Percentiles rank a stretch among this genome's conserved stretches.
These are phyloP conservation scores for Barbarea vulgaris DNA, from an alignment of 345 rosid genomes.

Conservation along the genomic window DNA sequence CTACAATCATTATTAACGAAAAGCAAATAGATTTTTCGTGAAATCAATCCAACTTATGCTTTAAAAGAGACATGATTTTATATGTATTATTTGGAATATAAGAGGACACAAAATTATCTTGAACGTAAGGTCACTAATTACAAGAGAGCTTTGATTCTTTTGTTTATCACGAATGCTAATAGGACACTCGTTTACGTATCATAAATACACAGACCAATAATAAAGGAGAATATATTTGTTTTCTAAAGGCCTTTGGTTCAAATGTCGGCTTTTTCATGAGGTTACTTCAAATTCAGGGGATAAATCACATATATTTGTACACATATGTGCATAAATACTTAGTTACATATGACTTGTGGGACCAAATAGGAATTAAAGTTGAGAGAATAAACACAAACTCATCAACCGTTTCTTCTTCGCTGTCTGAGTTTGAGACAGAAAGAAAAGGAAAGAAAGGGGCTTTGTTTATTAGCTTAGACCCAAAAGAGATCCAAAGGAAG, in stretches of 20 bases:
- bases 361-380: constrained; percentile 30
- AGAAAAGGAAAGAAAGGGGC: constrained; percentile 19
- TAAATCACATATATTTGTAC: neutral
- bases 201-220: neutral
- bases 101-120: neutral
- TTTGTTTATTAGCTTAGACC: constrained; percentile 43
- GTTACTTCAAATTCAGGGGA: neutral
- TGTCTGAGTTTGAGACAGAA: constrained; percentile 31
- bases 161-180: constrained; percentile 2
- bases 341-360: constrained; percentile 36
- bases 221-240: neutral
- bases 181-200: neutral
- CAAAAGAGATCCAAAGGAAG: constrained; percentile 38
- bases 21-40: constrained; percentile 23
- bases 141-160: neutral
- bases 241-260: constrained; percentile 7
- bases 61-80: constrained; percentile 6
- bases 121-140: neutral
- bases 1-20: constrained; percentile 26
- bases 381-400: constrained; percentile 34
- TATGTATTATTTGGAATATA: neutral
- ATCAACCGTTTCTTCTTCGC: constrained; percentile 21
- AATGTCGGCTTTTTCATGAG: constrained; percentile 11
- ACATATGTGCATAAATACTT: constrained; percentile 13
- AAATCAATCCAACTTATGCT: neutral